Evolutionary conservation across 345 rosid genomes (phyloP).

Genomic region (Combretum micranthum): DNA sequence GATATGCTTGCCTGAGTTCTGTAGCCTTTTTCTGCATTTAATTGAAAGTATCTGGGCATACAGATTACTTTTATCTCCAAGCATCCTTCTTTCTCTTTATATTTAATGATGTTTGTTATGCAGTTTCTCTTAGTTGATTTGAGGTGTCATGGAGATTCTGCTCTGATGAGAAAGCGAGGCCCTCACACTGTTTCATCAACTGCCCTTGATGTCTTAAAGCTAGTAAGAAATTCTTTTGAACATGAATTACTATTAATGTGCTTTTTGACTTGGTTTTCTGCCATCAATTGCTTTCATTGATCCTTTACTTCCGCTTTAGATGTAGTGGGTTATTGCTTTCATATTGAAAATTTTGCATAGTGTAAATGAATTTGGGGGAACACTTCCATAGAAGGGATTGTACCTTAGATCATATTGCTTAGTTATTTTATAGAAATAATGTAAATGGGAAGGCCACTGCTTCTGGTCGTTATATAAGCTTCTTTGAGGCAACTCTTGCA

Average conservation of each 20-base stretch:
- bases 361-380: no score
- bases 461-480: no score
- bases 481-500: no score
- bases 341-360: no score
- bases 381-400: no score
- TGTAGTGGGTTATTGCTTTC: neutral
- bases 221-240: slow-evolving; percentile 35
- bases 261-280: neutral
- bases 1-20: no score
- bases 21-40: no score
- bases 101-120: neutral
- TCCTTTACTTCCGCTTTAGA: no score
- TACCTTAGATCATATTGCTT: no score
- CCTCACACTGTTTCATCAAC: slow-evolving; percentile 81
- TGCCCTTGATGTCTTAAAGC: slow-evolving; percentile 82
- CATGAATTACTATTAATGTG: neutral
- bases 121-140: slow-evolving; percentile 91
- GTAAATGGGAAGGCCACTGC: no score
- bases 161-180: slow-evolving; percentile 56
- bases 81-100: neutral
- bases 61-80: neutral
- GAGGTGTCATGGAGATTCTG: slow-evolving; percentile 96
- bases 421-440: no score
- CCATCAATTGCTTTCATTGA: neutral
- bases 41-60: no score